Evolutionary conservation across 2,329 filamentous ascomycete species (phyloP).

Genomic region (Xylariaceae sp.): DNA sequence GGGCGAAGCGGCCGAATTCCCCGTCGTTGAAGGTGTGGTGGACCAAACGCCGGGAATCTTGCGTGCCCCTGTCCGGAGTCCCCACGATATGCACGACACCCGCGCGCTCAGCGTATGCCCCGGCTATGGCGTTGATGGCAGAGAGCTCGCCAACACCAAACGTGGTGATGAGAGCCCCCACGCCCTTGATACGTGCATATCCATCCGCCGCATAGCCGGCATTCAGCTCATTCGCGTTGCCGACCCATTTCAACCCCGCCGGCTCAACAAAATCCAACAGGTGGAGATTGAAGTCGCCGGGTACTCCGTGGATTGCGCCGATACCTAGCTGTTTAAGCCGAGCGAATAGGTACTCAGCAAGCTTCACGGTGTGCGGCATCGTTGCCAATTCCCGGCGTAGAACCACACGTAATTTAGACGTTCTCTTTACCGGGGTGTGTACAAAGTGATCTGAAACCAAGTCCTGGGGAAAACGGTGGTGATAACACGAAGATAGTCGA

Average conservation of each 20-base stretch:
- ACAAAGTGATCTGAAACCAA: too few species aligned
- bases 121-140: constrained; percentile 64
- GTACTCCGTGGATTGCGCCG: constrained; percentile 53
- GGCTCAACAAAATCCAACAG: constrained; percentile 47
- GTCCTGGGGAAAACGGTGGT: too few species aligned
- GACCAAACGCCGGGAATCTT: constrained; percentile 50
- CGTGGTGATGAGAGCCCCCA: constrained; percentile 59
- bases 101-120: constrained; percentile 61
- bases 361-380: constrained; percentile 31
- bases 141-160: constrained; percentile 65
- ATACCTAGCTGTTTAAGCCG: constrained; percentile 51
- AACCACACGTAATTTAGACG: neutral
- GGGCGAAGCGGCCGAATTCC: constrained; percentile 56
- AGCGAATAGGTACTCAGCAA: constrained; percentile 46
- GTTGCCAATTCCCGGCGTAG: neutral
- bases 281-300: constrained; percentile 49
- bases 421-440: too few species aligned
- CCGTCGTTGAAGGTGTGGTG: constrained; percentile 64
- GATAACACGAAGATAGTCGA: too few species aligned
- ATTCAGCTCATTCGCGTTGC: constrained; percentile 65
- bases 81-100: constrained; percentile 65
- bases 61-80: constrained; percentile 51
- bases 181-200: constrained; percentile 60
- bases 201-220: constrained; percentile 63
- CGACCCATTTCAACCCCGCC: constrained; percentile 50